Base-by-base conservation (phyloP, 805 yeast species). In the Blastobotrys terrestris region DNA sequence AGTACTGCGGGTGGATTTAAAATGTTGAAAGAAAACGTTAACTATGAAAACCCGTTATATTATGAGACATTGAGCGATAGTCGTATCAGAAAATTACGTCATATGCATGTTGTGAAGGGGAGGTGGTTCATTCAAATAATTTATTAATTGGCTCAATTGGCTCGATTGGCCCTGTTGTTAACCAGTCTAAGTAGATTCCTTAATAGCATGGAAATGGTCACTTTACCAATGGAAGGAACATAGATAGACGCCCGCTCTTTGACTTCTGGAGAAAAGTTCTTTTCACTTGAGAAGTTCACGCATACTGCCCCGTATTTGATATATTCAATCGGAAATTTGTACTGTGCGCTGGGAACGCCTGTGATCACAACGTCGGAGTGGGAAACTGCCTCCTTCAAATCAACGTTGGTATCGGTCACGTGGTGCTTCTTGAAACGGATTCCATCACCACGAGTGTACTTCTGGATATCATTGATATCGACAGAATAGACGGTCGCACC, bases 401-500 rank as follows among this genome's bases (percentile, higher is more conserved):
- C 71, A 42, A 66, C 55, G 11, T 66, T 68, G 15, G 19, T 26
- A 54, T 83, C 86, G 50, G 79, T 78, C 13, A 90, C 97, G 57
- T 84, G 85, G 68, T 94, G 99, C 64, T 91, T 84, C 53, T 77
- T 81, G 62, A 85, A 80, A 64, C 80, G 81, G 61, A 94, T 75
- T 41, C 95, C 95, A 62, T 88, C 95, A 39, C 99, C 99, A 63
- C 99, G 79, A 18, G 97, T 92, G 71, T 87, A 94, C 67, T 83
- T 82, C 69, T 94, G 98, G 57, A 90, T 82, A 61, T 89, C 87
- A 62, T 85, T 83, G 49, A 94, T 72, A 66, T 94, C 98, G 2
- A 83, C 92, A 1, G 98, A 91, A 67, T 86, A 94, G 1, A 94
- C 98, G 1, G 84, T 85, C 19, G 99, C 99, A 57, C 99, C 99